Base-by-base conservation (phyloP, 192 early-diverging fungal genomes). In the Phlyctochytrium bullatum region DNA sequence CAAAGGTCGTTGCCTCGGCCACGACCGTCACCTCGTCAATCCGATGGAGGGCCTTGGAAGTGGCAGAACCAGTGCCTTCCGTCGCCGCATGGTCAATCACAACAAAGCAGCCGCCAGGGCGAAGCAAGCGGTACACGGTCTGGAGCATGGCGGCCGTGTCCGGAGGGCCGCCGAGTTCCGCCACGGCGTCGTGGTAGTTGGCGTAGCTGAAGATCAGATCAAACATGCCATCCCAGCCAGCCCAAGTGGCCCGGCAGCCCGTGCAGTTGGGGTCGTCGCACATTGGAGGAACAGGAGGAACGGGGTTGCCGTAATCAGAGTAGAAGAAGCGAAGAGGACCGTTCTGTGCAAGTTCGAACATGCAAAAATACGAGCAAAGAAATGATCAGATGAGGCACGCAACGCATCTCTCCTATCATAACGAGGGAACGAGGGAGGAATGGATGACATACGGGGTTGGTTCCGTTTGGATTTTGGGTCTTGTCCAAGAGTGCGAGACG, bases 121-220 rank as follows among this genome's bases (percentile, higher is more conserved):
- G 61, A 12, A 62, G 28, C 17, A 62, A 28, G 3, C 32, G 16
- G 36, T 62, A 62, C 28, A 6, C 4, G 28, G 3, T n/a, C 31
- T 62, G 31, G 61, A 35, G 12, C 14, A 36, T n/a, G 10, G 32
- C 10, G 6, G n/a, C 32, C 29, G 28, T 34, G 28, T 62, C 61
- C 6, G 61, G 4, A 10, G n/a, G n/a, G 4, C 33, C 33, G 36
- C 33, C 31, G 6, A 62, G 32, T 32, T 62, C 61, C 10, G 61
- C 61, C 6, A n/a, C 61, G 20, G 61, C 61, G 28, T 33, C 36
- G 36, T 36, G 33, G 32, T 62, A 62, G 61, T 40, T 62, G 12
- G 32, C 61, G 61, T 62, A 62, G 4, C 29, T 62, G 36, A 62
- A 62, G n/a, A 62, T 40, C 12, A 35, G 20, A 28, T 62, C 61